Evolutionary conservation across 768 basidiomycete genomes (phyloP).

Genomic region (Russula lepida): DNA sequence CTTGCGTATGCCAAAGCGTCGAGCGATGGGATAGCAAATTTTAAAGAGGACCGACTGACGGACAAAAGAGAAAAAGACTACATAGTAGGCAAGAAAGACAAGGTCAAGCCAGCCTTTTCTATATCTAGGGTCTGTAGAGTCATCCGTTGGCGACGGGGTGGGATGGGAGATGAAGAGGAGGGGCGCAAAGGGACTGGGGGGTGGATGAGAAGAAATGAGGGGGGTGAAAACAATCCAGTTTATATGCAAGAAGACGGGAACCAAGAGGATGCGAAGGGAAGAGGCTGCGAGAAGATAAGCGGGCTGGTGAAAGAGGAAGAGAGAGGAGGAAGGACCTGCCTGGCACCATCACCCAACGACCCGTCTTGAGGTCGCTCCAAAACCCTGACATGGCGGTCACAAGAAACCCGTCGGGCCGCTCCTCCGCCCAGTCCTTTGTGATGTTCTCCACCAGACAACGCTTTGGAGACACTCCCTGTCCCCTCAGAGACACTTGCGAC

Average conservation of each 20-base stretch:
- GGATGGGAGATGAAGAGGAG: conserved; percentile 65
- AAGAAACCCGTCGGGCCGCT: background rate
- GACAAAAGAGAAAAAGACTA: conserved; percentile 84
- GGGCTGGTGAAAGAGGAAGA: background rate
- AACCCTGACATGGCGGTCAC: conserved; percentile 42
- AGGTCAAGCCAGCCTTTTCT: conserved; percentile 69
- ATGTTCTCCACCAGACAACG: conserved; percentile 57
- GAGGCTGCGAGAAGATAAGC: conserved; percentile 35
- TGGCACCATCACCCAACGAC: conserved; percentile 70
- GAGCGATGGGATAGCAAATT: conserved; percentile 59
- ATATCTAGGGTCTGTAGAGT: conserved; percentile 46
- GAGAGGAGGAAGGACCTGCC: conserved; percentile 34
- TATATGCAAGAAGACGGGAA: conserved; percentile 51
- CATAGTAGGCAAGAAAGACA: conserved; percentile 70
- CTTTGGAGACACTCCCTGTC: conserved; percentile 55
- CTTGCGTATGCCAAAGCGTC: conserved; percentile 59
- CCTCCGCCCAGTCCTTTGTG: conserved; percentile 22
- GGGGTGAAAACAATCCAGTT: conserved; percentile 55
- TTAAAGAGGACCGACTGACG: conserved; percentile 67
- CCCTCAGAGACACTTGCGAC: conserved; percentile 40
- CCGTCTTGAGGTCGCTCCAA: conserved; percentile 42
- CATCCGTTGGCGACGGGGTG: conserved; percentile 42
- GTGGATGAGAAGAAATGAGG: conserved; percentile 37
- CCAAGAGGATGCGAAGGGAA: conserved; percentile 56
- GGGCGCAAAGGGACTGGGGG: conserved; percentile 64